Evolutionary conservation across 148 eudicot species (phyloP).

Genomic region (Talinum fruticosum): DNA sequence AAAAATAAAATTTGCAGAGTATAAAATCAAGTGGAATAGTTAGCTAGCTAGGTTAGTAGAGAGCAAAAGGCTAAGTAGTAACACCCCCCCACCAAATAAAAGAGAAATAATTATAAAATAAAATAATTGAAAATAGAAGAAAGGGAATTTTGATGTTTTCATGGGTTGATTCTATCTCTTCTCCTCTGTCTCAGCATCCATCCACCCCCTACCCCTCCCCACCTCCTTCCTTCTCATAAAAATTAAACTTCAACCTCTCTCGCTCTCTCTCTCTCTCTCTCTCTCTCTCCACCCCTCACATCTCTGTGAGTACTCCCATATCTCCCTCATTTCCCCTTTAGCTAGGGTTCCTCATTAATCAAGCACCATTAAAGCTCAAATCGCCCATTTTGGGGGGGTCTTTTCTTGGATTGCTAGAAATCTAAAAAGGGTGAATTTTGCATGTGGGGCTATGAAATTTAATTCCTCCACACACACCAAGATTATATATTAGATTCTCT

Average conservation of each 20-base stretch:
- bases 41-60: slow-evolving; percentile 5
- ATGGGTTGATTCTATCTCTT: slow-evolving; percentile 19
- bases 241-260: neutral
- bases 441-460: slow-evolving; percentile 31
- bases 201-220: neutral
- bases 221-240: neutral
- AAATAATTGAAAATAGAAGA: neutral
- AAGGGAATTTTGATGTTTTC: neutral
- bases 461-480: slow-evolving; percentile 12
- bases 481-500: slow-evolving; percentile 30
- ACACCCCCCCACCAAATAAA: too few relatives aligned
- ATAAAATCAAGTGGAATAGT: slow-evolving; percentile 21
- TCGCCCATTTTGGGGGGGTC: neutral
- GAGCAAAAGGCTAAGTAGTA: neutral
- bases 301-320: neutral
- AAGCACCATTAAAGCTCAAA: slow-evolving; percentile 10
- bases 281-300: neutral
- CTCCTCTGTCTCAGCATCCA: neutral
- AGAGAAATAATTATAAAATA: neutral
- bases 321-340: slow-evolving; percentile 13
- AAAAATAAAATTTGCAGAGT: neutral
- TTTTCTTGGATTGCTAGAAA: neutral
- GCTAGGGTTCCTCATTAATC: slow-evolving; percentile 18
- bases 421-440: slow-evolving; percentile 27
- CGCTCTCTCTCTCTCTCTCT: slow-evolving; percentile 6